phyloP scores from a whole-genome alignment of 345 rosid species.

The Brassica nigra region DNA sequence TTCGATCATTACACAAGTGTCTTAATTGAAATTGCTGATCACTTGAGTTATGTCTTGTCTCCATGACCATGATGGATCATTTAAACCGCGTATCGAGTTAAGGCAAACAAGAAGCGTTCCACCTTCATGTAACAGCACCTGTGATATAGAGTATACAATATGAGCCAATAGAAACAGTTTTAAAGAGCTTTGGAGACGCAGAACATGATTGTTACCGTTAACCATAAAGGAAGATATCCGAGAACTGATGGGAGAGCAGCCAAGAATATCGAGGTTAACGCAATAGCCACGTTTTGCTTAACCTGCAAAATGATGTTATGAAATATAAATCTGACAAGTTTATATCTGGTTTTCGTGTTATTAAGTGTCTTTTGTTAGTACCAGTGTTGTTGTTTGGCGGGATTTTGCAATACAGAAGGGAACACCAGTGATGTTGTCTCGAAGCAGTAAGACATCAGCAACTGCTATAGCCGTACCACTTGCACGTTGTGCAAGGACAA shows the following conservation, averaged over 20 bases:
- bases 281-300: conserved; percentile 82
- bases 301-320: conserved; percentile 50
- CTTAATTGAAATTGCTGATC: conserved; percentile 34
- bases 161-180: background rate
- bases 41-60: conserved; percentile 50
- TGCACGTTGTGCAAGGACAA: conserved; percentile 90
- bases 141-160: background rate
- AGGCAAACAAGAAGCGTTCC: conserved; percentile 88
- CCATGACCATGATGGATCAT: conserved; percentile 77
- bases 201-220: conserved; percentile 52
- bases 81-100: conserved; percentile 68
- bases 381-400: conserved; percentile 71
- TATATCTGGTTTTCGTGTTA: conserved; percentile 7
- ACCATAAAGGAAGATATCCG: conserved; percentile 80
- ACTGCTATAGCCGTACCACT: conserved; percentile 86
- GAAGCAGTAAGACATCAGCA: conserved; percentile 72
- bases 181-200: background rate
- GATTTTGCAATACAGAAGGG: conserved; percentile 90
- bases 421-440: conserved; percentile 67
- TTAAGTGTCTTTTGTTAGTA: conserved; percentile 24
- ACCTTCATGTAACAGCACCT: conserved; percentile 93
- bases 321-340: background rate
- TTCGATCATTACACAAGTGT: background rate
- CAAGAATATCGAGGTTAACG: conserved; percentile 64
- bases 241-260: conserved; percentile 79